Base-by-base conservation (phyloP, 345 rosid species). In the Orychophragmus violaceus region DNA sequence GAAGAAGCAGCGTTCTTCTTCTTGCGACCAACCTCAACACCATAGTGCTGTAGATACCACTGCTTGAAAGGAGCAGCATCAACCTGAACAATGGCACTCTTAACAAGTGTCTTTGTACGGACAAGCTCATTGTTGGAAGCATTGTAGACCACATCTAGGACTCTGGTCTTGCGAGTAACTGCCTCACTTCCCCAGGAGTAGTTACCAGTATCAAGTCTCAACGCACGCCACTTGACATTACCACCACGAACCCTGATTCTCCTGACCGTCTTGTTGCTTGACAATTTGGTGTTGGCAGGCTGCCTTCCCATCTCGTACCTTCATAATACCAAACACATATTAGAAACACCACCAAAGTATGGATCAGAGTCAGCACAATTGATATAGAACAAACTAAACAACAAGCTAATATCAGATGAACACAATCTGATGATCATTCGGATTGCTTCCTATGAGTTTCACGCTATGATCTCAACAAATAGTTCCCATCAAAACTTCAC, bases 31-130 rank as follows among this genome's bases (percentile, higher is more conserved):
- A 86, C 81, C 62, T 86, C 91, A 22, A 86, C 83, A 56, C 87
- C 89, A 52, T 84, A 87, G 67, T 87, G 93, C 75, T 75, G 81
- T 36, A 78, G 79, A 46, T 84, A 87, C 89, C 89, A 87, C 39
- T 84, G 89, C 78, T 80, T 83, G 79, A 87, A 87, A 0, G 93
- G 89, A 32, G 93, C 82, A 25, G 87, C 89, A 77, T 87, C 93
- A 5, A 87, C 89, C 68, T 84, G 89, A 35, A 84, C 74, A 18
- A 87, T 83, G 21, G 89, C 86, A 63, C 93, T 80, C 79, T 87
- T 87, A 9, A 87, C 93, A 46, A 87, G 69, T 1, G 96, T 87
- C 63, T 89, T 87, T 1, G 96, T 89, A 70, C 96, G 91, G 1
- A 89, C 64, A 35, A 68, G 33, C 64, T 56, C 56, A 35, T 56